Percentiles rank a stretch among this genome's conserved stretches.
Evolutionary conservation across 2,329 filamentous ascomycete species (phyloP).

Genomic region (Chrysoporthe deuterocubensis): DNA sequence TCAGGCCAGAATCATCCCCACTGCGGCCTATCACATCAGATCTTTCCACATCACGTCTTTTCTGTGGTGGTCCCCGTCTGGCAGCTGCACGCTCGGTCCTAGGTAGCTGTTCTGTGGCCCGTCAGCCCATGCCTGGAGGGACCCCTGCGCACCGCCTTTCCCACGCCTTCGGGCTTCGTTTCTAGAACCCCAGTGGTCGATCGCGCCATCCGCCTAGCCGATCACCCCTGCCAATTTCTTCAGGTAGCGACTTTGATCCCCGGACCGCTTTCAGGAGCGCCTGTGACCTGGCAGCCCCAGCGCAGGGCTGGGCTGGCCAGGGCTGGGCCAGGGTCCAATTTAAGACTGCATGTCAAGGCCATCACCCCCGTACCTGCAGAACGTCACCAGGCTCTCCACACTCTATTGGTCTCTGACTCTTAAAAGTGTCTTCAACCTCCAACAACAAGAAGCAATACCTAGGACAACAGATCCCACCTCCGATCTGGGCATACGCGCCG

Average conservation of each 20-base stretch:
- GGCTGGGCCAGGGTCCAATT: not conserved
- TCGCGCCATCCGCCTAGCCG: conserved; percentile 11
- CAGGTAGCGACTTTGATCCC: conserved; percentile 1
- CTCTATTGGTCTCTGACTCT: not conserved
- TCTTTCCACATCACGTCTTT: conserved; percentile 10
- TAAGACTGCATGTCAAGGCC: not conserved
- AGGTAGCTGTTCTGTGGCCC: not conserved
- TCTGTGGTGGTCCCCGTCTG: conserved; percentile 1
- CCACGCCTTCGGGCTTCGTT: conserved; percentile 1
- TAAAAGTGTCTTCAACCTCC: not conserved
- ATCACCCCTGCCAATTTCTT: conserved; percentile 3
- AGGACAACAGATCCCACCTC: not conserved
- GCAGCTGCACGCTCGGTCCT: conserved; percentile 1
- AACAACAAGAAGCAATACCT: not conserved
- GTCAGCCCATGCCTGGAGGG: not conserved
- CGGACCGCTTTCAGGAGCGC: conserved; percentile 2
- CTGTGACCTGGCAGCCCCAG: not conserved
- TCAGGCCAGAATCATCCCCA: not conserved
- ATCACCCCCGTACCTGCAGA: conserved; percentile 8
- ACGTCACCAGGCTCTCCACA: conserved; percentile 12
- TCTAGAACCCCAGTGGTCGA: conserved; percentile 11
- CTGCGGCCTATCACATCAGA: conserved; percentile 9
- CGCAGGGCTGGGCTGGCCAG: not conserved
- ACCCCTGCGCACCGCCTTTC: not conserved
- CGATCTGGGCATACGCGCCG: not conserved